Conservation (phyloP, 495 filamentous ascomycete genomes). For the Annulohypoxylon moriforme region DNA sequence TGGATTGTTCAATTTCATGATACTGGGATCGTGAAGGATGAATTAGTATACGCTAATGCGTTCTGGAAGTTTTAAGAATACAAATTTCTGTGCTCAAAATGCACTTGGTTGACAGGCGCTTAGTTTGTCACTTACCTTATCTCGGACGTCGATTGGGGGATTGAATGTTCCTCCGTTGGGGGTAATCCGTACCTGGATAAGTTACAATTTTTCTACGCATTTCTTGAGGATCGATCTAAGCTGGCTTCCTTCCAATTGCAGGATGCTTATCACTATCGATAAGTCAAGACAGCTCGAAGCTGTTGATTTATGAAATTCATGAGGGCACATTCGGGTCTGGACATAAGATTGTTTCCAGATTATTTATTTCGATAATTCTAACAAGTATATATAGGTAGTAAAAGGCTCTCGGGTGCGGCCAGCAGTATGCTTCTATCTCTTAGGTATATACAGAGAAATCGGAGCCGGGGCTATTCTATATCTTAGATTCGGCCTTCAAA, state of each 20-base stretch:
- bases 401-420: slow-evolving; percentile 16
- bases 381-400: slow-evolving; percentile 10
- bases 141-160: slow-evolving; percentile 36
- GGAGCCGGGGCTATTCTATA: slow-evolving; percentile 1
- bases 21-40: not conserved
- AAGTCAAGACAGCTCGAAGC: too few species aligned
- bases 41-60: not conserved
- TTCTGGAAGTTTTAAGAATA: not conserved
- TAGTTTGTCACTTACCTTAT: not conserved
- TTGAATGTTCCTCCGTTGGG: slow-evolving; percentile 45
- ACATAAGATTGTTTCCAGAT: slow-evolving; percentile 10
- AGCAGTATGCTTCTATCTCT: slow-evolving; percentile 8
- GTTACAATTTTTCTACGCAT: too few species aligned
- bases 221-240: not conserved
- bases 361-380: slow-evolving; percentile 19
- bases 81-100: not conserved
- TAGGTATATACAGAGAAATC: slow-evolving; percentile 35
- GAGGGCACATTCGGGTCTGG: too few species aligned
- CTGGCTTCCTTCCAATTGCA: not conserved
- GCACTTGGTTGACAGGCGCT: not conserved
- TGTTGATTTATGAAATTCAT: too few species aligned
- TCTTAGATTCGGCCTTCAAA: not conserved
- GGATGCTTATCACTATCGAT: too few species aligned
- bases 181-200: slow-evolving; percentile 43
- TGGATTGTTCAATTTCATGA: not conserved